Conservation (phyloP, 805 yeast genomes). For the Jamesozyma lodderae region DNA sequence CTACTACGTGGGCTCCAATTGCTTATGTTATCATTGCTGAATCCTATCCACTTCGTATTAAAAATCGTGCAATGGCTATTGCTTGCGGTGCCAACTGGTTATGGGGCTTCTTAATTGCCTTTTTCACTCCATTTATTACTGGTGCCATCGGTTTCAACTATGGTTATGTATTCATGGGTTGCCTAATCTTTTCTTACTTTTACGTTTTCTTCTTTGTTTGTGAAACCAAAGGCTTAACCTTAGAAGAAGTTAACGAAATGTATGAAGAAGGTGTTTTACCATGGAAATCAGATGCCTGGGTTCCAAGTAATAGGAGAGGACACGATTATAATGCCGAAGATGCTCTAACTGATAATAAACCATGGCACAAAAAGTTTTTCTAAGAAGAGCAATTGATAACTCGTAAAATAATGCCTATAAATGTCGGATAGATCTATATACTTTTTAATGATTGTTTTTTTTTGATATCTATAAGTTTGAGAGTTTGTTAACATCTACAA, state of each 20-base stretch:
- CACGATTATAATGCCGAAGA: slow-evolving; percentile 18
- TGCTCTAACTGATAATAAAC: slow-evolving; percentile 16
- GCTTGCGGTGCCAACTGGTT: slow-evolving; percentile 57
- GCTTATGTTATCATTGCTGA: slow-evolving; percentile 59
- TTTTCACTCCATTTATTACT: slow-evolving; percentile 66
- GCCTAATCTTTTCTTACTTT: slow-evolving; percentile 42
- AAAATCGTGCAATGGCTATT: slow-evolving; percentile 48
- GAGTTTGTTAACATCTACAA: no score
- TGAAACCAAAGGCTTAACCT: slow-evolving; percentile 68
- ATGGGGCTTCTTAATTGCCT: slow-evolving; percentile 62
- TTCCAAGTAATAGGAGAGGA: slow-evolving; percentile 36
- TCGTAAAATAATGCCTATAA: no score
- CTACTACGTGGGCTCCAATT: slow-evolving; percentile 70
- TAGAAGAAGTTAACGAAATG: slow-evolving; percentile 70
- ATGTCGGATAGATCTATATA: no score
- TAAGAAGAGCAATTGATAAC: no score
- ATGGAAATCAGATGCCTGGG: slow-evolving; percentile 41
- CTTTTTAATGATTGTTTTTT: no score
- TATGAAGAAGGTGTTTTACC: slow-evolving; percentile 33
- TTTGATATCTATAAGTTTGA: no score
- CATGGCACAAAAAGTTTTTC: slow-evolving; percentile 14
- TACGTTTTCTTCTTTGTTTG: slow-evolving; percentile 61
- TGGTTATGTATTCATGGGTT: slow-evolving; percentile 52
- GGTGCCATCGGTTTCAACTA: slow-evolving; percentile 52
- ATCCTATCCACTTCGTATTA: slow-evolving; percentile 62